Evolutionary conservation across 345 rosid species (phyloP).

Genomic region (Salix arbutifolia): DNA sequence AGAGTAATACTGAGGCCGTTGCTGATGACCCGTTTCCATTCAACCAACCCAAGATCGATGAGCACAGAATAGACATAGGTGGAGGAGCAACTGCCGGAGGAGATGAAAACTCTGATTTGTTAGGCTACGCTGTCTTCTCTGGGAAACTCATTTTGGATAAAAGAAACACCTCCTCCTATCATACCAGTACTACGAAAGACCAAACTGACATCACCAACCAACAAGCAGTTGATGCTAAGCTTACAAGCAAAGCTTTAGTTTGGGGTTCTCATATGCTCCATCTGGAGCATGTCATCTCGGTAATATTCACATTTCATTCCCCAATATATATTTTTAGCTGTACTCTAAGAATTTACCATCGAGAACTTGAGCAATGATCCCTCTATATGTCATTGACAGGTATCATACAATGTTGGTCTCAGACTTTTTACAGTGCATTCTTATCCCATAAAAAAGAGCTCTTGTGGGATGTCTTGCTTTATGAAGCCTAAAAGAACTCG

Average conservation of each 20-base stretch:
- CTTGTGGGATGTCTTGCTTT: constrained; percentile 73
- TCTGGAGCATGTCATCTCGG: constrained; percentile 77
- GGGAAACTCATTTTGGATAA: constrained; percentile 78
- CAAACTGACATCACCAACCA: constrained; percentile 41
- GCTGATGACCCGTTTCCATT: constrained; percentile 39
- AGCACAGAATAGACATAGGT: constrained; percentile 61
- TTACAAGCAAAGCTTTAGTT: constrained; percentile 76
- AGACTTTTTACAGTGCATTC: constrained; percentile 89
- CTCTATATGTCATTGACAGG: constrained; percentile 37
- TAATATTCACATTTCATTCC: constrained; percentile 17
- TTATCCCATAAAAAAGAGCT: constrained; percentile 59
- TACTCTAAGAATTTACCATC: background rate
- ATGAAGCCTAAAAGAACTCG: constrained; percentile 70
- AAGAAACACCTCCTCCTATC: constrained; percentile 37
- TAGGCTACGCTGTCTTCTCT: constrained; percentile 64
- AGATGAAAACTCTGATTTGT: constrained; percentile 84
- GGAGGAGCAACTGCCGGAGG: constrained; percentile 45
- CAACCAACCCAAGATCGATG: constrained; percentile 47
- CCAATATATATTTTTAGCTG: background rate
- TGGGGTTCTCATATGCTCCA: constrained; percentile 76
- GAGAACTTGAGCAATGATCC: background rate
- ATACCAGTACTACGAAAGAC: constrained; percentile 31
- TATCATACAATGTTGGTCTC: constrained; percentile 76
- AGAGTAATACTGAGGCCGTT: constrained; percentile 17
- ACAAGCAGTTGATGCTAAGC: constrained; percentile 62